Conservation (phyloP, 2,329 filamentous ascomycete species). For the Alternaria sp. region DNA sequence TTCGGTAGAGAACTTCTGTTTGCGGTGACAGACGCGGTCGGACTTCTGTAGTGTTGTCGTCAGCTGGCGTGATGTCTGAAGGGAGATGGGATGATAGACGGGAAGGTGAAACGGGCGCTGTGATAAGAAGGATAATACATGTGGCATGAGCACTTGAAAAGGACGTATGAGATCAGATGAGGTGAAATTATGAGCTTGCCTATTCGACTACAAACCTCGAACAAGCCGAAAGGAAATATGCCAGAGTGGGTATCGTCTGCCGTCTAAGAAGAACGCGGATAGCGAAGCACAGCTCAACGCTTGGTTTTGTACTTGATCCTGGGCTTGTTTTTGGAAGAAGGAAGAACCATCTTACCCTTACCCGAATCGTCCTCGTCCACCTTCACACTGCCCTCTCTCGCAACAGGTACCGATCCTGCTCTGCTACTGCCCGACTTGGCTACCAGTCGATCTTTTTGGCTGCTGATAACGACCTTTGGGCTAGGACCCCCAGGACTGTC, state of each 20-base stretch:
- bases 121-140: conserved; percentile 12
- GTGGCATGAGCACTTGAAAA: conserved; percentile 17
- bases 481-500: conserved; percentile 50
- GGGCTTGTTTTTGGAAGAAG: conserved; percentile 34
- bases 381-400: conserved; percentile 61
- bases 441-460: conserved; percentile 48
- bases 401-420: conserved; percentile 56
- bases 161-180: conserved; percentile 25
- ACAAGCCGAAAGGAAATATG: conserved; percentile 25
- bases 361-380: conserved; percentile 55
- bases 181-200: conserved; percentile 27
- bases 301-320: conserved; percentile 25
- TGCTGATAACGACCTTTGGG: conserved; percentile 45
- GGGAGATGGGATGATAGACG: conserved; percentile 2
- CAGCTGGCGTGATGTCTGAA: conserved; percentile 7
- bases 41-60: conserved; percentile 23
- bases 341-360: conserved; percentile 55
- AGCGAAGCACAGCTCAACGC: conserved; percentile 25
- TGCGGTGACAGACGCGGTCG: conserved; percentile 50
- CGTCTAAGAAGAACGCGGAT: conserved; percentile 24
- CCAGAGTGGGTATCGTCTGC: conserved; percentile 33
- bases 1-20: conserved; percentile 62
- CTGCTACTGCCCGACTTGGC: conserved; percentile 53
- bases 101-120: conserved; percentile 6
- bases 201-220: conserved; percentile 33